A percentile compares a stretch with the other conserved stretches of the same genome.
Conservation (phyloP, 2,329 filamentous ascomycete genomes). For the Penicillium sp. region DNA sequence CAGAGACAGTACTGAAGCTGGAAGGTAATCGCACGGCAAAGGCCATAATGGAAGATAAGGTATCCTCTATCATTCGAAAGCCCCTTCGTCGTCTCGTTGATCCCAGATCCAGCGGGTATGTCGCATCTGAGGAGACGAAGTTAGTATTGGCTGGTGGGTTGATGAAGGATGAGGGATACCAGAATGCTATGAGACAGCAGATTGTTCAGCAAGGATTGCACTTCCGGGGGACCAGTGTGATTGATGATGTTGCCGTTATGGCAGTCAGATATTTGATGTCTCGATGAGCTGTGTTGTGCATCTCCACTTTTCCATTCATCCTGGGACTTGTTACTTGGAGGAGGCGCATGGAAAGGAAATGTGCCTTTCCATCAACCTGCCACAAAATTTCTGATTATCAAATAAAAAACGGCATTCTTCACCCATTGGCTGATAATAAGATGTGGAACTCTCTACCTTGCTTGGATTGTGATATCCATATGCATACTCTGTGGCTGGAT, state of each 20-base stretch:
- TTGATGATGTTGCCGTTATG: slow-evolving; percentile 13
- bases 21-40: slow-evolving; percentile 4
- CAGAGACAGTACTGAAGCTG: slow-evolving; percentile 13
- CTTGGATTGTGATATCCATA: too few relatives aligned
- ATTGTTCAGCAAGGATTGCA: slow-evolving; percentile 3
- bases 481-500: too few relatives aligned
- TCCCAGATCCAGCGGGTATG: slow-evolving; percentile 8
- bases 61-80: slow-evolving; percentile 8
- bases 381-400: too few relatives aligned
- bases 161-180: slow-evolving; percentile 19
- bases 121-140: slow-evolving; percentile 6
- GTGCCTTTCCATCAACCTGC: too few relatives aligned
- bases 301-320: too few relatives aligned
- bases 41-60: slow-evolving; percentile 13
- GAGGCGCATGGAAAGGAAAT: too few relatives aligned
- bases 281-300: not conserved
- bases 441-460: too few relatives aligned
- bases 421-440: too few relatives aligned
- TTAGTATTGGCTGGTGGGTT: slow-evolving; percentile 23
- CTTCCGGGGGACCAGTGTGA: slow-evolving; percentile 9
- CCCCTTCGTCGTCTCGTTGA: slow-evolving; percentile 16
- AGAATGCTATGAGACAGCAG: slow-evolving; percentile 2
- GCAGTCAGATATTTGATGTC: slow-evolving; percentile 4
- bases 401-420: too few relatives aligned
- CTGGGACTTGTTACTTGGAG: too few relatives aligned